Evolutionary conservation across 140 eudicot species (phyloP).

Genomic region (Stevia rebaudiana): DNA sequence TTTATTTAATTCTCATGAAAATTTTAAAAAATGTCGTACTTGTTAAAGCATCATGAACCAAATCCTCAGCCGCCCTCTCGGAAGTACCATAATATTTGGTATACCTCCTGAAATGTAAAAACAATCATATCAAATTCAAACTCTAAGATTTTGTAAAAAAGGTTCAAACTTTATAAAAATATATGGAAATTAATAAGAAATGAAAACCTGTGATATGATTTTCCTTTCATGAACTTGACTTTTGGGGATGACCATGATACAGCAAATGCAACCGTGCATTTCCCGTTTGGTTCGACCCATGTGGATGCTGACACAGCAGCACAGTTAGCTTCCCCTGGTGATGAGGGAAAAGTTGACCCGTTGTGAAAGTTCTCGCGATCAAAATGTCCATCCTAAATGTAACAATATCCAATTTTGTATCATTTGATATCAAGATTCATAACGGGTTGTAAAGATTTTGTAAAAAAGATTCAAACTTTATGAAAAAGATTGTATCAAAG

Average conservation of each 20-base stretch:
- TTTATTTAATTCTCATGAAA: neutral
- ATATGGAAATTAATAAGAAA: neutral
- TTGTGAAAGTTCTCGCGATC: conserved; percentile 66
- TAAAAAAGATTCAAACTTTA: too few relatives aligned
- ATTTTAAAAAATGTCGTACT: conserved; percentile 34
- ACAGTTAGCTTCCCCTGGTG: conserved; percentile 88
- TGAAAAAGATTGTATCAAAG: too few relatives aligned
- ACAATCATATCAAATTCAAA: neutral
- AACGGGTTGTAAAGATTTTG: too few relatives aligned
- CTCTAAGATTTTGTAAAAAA: too few relatives aligned
- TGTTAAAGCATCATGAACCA: conserved; percentile 88
- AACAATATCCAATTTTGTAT: neutral
- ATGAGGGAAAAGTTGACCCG: conserved; percentile 83
- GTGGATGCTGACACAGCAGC: conserved; percentile 90
- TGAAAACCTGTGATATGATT: conserved; percentile 80
- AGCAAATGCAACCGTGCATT: conserved; percentile 79
- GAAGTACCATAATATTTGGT: conserved; percentile 92
- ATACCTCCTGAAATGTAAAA: conserved; percentile 57
- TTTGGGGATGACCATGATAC: conserved; percentile 92
- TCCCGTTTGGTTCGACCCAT: conserved; percentile 98
- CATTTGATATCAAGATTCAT: too few relatives aligned
- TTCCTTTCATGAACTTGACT: conserved; percentile 86
- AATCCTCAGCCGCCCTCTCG: conserved; percentile 61
- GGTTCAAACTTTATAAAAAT: too few relatives aligned
- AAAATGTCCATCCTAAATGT: conserved; percentile 71